These are phyloP conservation scores for Salisapilia sapeloensis DNA, from an alignment of 352 stramenopile genomes.

Conservation along the genomic window DNA sequence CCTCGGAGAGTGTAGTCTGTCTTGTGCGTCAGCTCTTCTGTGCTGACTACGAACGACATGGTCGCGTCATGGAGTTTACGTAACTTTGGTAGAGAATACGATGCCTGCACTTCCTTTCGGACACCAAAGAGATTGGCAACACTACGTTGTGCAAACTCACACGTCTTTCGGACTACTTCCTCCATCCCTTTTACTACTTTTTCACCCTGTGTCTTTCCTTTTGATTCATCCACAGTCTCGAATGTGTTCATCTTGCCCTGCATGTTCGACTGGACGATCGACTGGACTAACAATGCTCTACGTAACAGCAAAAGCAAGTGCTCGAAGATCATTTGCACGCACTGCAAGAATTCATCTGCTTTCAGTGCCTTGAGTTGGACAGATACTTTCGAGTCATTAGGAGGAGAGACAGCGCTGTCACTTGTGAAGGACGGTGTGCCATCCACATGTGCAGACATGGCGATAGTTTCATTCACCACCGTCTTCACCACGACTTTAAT, in stretches of 20 bases:
- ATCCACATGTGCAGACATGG: slow-evolving; percentile 19
- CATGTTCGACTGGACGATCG: slow-evolving; percentile 51
- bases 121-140: slow-evolving; percentile 78
- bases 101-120: slow-evolving; percentile 72
- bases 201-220: slow-evolving; percentile 44
- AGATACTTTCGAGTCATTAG: slow-evolving; percentile 58
- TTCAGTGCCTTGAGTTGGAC: slow-evolving; percentile 57
- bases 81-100: slow-evolving; percentile 86
- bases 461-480: slow-evolving; percentile 78
- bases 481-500: slow-evolving; percentile 80
- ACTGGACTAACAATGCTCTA: slow-evolving; percentile 59
- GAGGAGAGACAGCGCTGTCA: slow-evolving; percentile 14
- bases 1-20: slow-evolving; percentile 87
- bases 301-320: slow-evolving; percentile 71
- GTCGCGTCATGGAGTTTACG: slow-evolving; percentile 89
- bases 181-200: slow-evolving; percentile 75
- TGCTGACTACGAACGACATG: slow-evolving; percentile 83
- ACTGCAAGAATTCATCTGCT: slow-evolving; percentile 76
- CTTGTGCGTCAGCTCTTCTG: slow-evolving; percentile 83
- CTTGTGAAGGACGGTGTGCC: slow-evolving; percentile 1
- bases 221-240: slow-evolving; percentile 25
- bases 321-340: slow-evolving; percentile 83
- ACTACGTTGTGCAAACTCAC: slow-evolving; percentile 74
- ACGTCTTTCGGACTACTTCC: slow-evolving; percentile 70
- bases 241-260: slow-evolving; percentile 46